phyloP scores from a whole-genome alignment of 345 rosid species.

The Salix exigua region DNA sequence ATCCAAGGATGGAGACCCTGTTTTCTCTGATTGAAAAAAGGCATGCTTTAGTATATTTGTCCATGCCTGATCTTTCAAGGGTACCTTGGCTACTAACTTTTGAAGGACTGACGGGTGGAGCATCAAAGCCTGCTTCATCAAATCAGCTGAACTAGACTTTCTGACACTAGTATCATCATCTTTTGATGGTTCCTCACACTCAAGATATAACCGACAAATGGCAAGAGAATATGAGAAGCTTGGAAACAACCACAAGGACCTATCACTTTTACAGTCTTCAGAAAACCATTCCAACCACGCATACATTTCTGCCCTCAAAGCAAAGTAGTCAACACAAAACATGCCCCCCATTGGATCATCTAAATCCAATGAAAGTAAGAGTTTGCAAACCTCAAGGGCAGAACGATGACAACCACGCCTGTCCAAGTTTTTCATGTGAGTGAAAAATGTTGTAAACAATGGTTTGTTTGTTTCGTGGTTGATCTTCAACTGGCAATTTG shows the following conservation, averaged over 20 bases:
- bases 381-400: slow-evolving; percentile 84
- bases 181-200: slow-evolving; percentile 45
- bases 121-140: slow-evolving; percentile 85
- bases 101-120: slow-evolving; percentile 76
- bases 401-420: slow-evolving; percentile 90
- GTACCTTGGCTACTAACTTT: slow-evolving; percentile 73
- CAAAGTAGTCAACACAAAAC: slow-evolving; percentile 86
- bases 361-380: slow-evolving; percentile 68
- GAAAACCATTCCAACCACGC: slow-evolving; percentile 76
- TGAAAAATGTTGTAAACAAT: slow-evolving; percentile 63
- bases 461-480: slow-evolving; percentile 77
- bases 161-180: slow-evolving; percentile 20
- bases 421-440: slow-evolving; percentile 85
- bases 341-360: slow-evolving; percentile 85
- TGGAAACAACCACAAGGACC: slow-evolving; percentile 84
- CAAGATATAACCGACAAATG: slow-evolving; percentile 66
- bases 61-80: slow-evolving; percentile 78
- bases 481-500: slow-evolving; percentile 67
- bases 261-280: slow-evolving; percentile 62
- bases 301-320: slow-evolving; percentile 79
- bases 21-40: slow-evolving; percentile 57
- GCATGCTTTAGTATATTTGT: slow-evolving; percentile 54
- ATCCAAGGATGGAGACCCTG: slow-evolving; percentile 65
- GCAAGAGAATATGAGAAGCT: slow-evolving; percentile 86
- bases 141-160: slow-evolving; percentile 57